A percentile compares a stretch with the other conserved stretches of the same genome.
Conservation (phyloP, 345 rosid genomes). For the Ricinus communis region DNA sequence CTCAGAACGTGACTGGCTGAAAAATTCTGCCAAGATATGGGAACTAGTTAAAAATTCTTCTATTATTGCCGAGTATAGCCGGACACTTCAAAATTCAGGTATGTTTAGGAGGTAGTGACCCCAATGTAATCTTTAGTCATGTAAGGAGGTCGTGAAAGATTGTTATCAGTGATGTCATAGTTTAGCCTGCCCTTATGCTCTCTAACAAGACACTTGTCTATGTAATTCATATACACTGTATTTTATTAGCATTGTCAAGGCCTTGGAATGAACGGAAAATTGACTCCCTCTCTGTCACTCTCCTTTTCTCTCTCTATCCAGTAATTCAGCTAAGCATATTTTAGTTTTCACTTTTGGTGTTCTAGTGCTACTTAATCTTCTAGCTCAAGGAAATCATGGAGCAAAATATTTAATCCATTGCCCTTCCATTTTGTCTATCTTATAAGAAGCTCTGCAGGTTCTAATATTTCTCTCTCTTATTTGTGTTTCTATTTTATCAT, state of each 20-base stretch:
- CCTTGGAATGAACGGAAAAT: not conserved
- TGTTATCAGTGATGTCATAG: not conserved
- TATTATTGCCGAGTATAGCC: conserved; percentile 57
- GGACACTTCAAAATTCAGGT: conserved; percentile 54
- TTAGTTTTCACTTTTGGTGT: too few species aligned
- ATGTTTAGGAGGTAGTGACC: conserved; percentile 55
- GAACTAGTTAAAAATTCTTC: conserved; percentile 69
- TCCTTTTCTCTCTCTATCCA: too few species aligned
- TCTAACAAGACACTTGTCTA: too few species aligned
- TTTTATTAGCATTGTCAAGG: not conserved
- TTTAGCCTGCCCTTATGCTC: not conserved
- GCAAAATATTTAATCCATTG: too few species aligned
- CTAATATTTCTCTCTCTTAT: too few species aligned
- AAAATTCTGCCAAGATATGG: conserved; percentile 81
- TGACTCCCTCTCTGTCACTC: too few species aligned
- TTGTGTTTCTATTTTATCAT: too few species aligned
- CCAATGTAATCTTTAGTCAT: not conserved
- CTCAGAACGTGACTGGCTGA: conserved; percentile 86
- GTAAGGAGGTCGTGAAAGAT: not conserved
- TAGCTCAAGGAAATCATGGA: too few species aligned
- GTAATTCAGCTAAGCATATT: too few species aligned
- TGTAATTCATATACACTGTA: not conserved
- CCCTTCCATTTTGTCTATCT: too few species aligned
- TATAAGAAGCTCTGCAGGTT: too few species aligned
- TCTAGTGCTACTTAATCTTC: too few species aligned